Conservation (phyloP, 345 rosid species). For the Eucalyptus lansdowneana region DNA sequence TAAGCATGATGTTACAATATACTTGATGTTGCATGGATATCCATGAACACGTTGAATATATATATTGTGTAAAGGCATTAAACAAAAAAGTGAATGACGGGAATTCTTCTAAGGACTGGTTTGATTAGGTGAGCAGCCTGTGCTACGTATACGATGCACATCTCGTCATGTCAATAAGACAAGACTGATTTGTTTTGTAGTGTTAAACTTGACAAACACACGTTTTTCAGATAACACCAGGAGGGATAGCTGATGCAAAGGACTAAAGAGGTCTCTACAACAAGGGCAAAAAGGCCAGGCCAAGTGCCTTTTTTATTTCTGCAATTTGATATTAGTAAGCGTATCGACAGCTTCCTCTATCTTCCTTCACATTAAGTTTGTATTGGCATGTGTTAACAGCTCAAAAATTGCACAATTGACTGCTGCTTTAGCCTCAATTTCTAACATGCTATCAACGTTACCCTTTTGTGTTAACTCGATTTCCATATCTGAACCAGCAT, state of each 20-base stretch:
- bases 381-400: too few relatives aligned
- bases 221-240: slow-evolving; percentile 22
- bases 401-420: too few relatives aligned
- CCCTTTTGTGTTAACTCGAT: too few relatives aligned
- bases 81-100: neutral
- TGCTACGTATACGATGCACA: neutral
- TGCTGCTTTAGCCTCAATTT: too few relatives aligned
- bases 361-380: neutral
- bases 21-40: neutral
- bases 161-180: neutral
- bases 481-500: too few relatives aligned
- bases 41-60: neutral
- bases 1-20: neutral
- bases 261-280: slow-evolving; percentile 23
- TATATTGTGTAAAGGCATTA: neutral
- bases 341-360: neutral
- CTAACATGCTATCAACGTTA: too few relatives aligned
- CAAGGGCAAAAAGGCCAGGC: neutral
- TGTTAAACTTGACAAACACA: neutral
- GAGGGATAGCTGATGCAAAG: slow-evolving; percentile 86
- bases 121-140: neutral
- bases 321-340: neutral
- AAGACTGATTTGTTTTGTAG: neutral
- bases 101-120: neutral
- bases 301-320: neutral